Percentiles rank a stretch among this genome's conserved stretches.
Conservation (phyloP, 805 yeast genomes). For the Metschnikowia peoriensis region DNA sequence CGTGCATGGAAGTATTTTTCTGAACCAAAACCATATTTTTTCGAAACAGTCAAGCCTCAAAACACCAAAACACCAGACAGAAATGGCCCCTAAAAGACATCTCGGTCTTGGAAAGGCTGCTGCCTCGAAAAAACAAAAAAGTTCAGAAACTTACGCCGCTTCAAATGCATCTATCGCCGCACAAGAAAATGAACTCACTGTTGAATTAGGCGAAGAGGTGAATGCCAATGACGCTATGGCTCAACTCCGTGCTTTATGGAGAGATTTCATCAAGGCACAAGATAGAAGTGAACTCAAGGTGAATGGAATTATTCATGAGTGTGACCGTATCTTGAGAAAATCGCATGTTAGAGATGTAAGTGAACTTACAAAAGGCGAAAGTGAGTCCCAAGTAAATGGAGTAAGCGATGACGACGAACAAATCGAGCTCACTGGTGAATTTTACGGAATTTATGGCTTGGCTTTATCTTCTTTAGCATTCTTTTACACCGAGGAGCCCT, state of each 20-base stretch:
- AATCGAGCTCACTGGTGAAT: conserved; percentile 42
- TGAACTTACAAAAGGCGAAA: conserved; percentile 7
- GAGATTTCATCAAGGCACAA: conserved; percentile 53
- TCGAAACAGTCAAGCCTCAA: background rate
- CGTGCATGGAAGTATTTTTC: conserved; percentile 2
- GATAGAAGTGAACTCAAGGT: conserved; percentile 62
- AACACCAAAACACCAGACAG: background rate
- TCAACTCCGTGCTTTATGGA: conserved; percentile 73
- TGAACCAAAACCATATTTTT: background rate
- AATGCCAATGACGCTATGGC: conserved; percentile 79
- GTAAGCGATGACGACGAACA: conserved; percentile 10
- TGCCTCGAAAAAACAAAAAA: conserved; percentile 26
- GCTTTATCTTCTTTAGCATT: conserved; percentile 65
- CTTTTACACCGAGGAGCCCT: conserved; percentile 47
- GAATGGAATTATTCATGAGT: conserved; percentile 89
- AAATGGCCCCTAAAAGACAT: conserved; percentile 30
- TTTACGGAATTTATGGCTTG: conserved; percentile 72
- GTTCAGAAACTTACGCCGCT: background rate
- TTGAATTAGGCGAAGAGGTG: conserved; percentile 66
- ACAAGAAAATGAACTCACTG: conserved; percentile 35
- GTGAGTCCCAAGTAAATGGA: background rate
- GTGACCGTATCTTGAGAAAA: conserved; percentile 72
- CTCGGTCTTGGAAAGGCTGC: conserved; percentile 39
- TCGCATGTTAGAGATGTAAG: conserved; percentile 11
- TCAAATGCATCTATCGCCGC: conserved; percentile 6